These are phyloP conservation scores for Aspergillus intermedius DNA, from an alignment of 2,329 filamentous ascomycete species.

Conservation along the genomic window DNA sequence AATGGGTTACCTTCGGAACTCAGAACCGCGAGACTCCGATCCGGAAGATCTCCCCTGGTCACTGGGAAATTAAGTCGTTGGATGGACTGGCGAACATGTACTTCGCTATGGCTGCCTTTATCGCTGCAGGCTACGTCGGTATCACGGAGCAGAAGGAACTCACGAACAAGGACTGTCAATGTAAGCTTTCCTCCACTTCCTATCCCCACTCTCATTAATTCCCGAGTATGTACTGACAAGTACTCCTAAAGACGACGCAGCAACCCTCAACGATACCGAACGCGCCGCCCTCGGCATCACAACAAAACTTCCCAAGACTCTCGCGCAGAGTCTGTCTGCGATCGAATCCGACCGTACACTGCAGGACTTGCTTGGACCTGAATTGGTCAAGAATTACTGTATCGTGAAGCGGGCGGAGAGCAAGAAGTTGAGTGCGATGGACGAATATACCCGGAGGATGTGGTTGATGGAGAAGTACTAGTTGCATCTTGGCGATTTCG, in stretches of 20 bases:
- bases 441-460: constrained; percentile 22
- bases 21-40: constrained; percentile 73
- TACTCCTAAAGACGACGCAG: constrained; percentile 24
- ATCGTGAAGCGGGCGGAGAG: constrained; percentile 30
- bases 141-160: constrained; percentile 30
- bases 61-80: constrained; percentile 74
- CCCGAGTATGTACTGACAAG: not conserved
- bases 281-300: constrained; percentile 33
- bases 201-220: not conserved
- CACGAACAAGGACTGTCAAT: constrained; percentile 26
- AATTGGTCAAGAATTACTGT: constrained; percentile 21
- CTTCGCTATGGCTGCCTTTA: constrained; percentile 56
- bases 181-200: constrained; percentile 14
- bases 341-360: constrained; percentile 26
- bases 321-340: constrained; percentile 28
- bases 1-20: constrained; percentile 73
- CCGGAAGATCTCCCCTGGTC: constrained; percentile 57
- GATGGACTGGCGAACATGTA: constrained; percentile 78
- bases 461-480: constrained; percentile 38
- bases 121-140: constrained; percentile 56
- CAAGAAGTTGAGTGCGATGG: constrained; percentile 24
- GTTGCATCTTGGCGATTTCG: not conserved
- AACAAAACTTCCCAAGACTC: constrained; percentile 26
- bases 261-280: constrained; percentile 22
- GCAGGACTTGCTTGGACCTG: constrained; percentile 21